Evolutionary conservation across 371 early-diverging fungal genomes (phyloP).

Genomic region (Phascolomyces articulosus): DNA sequence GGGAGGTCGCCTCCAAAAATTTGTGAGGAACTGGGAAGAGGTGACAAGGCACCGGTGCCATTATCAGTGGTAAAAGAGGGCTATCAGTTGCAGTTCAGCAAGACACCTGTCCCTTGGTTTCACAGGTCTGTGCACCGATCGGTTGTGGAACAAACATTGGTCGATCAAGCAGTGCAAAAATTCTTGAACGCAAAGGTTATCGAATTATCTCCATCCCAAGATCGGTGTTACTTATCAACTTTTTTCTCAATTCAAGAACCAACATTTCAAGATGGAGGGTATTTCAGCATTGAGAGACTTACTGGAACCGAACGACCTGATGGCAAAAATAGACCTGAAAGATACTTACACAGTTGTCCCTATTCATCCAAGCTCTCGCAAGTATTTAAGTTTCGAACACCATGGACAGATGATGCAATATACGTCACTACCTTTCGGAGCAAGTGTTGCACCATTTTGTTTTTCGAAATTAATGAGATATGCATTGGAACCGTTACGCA

Average conservation of each 20-base stretch:
- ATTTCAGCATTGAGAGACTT: slow-evolving; percentile 11
- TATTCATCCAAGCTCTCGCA: not conserved
- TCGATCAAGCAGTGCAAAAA: slow-evolving; percentile 4
- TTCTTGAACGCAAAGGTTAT: not conserved
- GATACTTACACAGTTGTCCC: slow-evolving; percentile 4
- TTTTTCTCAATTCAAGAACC: slow-evolving; percentile 14
- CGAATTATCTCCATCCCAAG: not conserved
- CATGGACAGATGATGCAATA: not conserved
- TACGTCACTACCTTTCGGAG: not conserved
- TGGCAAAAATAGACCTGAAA: not conserved
- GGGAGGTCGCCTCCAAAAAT: not conserved
- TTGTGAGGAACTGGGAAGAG: not conserved
- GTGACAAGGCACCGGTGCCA: not conserved
- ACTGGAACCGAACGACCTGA: not conserved
- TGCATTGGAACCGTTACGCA: not conserved
- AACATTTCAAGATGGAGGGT: slow-evolving; percentile 22
- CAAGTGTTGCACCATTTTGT: not conserved
- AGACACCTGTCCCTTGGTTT: not conserved
- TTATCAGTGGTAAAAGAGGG: not conserved
- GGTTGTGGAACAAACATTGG: not conserved
- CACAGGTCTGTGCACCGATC: not conserved
- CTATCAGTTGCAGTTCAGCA: not conserved
- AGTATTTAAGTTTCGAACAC: not conserved
- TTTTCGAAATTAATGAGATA: not conserved
- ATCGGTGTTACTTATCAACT: not conserved